phyloP scores from a whole-genome alignment of 805 yeast genomes.

The Starmera quercuum region DNA sequence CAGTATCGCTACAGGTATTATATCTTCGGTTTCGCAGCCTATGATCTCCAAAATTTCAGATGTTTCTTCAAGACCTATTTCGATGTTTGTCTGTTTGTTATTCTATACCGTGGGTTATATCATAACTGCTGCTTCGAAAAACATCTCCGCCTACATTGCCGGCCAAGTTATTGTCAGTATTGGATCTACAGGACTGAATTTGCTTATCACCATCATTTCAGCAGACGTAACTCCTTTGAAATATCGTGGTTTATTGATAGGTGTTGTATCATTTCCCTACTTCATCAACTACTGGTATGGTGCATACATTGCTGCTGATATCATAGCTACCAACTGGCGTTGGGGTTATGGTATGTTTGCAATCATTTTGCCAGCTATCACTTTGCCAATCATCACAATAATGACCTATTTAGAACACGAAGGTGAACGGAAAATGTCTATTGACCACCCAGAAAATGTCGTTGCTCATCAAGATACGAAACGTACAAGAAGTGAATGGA shows the following conservation, averaged over 20 bases:
- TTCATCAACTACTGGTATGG: conserved; percentile 34
- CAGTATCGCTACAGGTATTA: conserved; percentile 30
- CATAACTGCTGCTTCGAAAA: conserved; percentile 27
- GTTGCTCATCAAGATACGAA: background rate
- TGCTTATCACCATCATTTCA: conserved; percentile 24
- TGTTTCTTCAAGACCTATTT: conserved; percentile 31
- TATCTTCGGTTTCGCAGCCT: conserved; percentile 30
- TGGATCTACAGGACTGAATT: conserved; percentile 29
- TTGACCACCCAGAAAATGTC: conserved; percentile 1
- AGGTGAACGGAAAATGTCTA: conserved; percentile 19
- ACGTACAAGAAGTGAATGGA: conserved; percentile 1
- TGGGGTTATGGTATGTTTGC: conserved; percentile 48
- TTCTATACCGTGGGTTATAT: conserved; percentile 29
- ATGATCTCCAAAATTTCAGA: conserved; percentile 34
- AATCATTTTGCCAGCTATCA: conserved; percentile 33
- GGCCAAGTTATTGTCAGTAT: conserved; percentile 29
- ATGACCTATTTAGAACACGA: conserved; percentile 26
- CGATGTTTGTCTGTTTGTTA: conserved; percentile 24
- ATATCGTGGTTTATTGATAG: conserved; percentile 29
- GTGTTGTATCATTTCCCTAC: conserved; percentile 31
- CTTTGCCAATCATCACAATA: conserved; percentile 25
- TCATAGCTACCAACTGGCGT: conserved; percentile 35
- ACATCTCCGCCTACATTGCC: conserved; percentile 26
- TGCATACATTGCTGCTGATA: conserved; percentile 29
- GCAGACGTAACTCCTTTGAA: conserved; percentile 33